Evolutionary conservation across 768 basidiomycete genomes (phyloP), one percentile per base, ranked within the genome.

Genomic region (Leccinellum albellum): DNA sequence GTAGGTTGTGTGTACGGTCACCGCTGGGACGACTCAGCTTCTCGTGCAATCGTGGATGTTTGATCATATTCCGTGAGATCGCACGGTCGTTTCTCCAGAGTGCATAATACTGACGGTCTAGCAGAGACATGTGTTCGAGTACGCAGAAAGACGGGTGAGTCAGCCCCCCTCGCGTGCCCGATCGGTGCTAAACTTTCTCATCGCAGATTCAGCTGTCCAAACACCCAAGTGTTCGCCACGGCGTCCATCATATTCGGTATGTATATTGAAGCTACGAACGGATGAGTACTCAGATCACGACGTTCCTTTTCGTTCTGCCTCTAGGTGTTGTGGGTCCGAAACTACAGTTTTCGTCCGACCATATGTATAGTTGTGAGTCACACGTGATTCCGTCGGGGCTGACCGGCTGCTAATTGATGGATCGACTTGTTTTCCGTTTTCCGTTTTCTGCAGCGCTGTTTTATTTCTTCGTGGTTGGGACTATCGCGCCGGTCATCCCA

Each of bases 31-130:
- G 14, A 79, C 83, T 1, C 88, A 89, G 63, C 82, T 91, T 49
- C 82, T 84, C 44, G 88, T 93, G 1, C 90, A 91, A 63, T 71
- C 78, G 0, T 93, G 82, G 84, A 86, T 86, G 84, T 87, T 87
- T 58, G 63, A 70, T 1, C 69, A 83, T 66, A 81, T 87, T 32
- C 73, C 76, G 84, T 85, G 68, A 64, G 82, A 49, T n/a, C 32
- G 4, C 13, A 5, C 12, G 40, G 20, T 42, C 20, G 5, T 42
- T 42, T 20, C 12, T 5, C 10, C n/a, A 1, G n/a, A 10, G 37
- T 20, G 37, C 9, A 20, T 20, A n/a, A n/a, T 40, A 1, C 12
- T 42, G 40, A 42, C n/a, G 17, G 40, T 42, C 44, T 20, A 62
- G 13, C 51, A 81, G 81, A 23, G 77, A 78, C 54, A 71, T 87